Conservation (phyloP, 208 protist genomes). For the Entamoeba moshkovskii region DNA sequence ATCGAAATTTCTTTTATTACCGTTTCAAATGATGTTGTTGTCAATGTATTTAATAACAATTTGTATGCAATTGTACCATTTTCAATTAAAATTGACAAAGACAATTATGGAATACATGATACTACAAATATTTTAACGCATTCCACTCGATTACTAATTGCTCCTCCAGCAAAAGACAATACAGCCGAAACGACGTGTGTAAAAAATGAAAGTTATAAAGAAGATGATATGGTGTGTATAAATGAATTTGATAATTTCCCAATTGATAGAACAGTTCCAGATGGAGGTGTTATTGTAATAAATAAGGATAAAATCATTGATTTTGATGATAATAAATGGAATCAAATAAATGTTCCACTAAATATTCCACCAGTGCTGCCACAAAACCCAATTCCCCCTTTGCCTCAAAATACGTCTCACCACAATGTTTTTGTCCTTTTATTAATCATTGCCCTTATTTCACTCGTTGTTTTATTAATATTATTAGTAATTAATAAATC, state of each 20-base stretch:
- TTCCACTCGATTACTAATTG: not conserved
- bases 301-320: not conserved
- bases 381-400: not conserved
- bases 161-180: not conserved
- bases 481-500: not conserved
- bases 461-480: not conserved
- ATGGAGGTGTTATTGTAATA: not conserved
- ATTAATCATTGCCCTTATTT: not conserved
- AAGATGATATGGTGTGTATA: not conserved
- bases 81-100: not conserved
- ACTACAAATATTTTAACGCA: not conserved
- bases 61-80: not conserved
- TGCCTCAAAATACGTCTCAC: not conserved
- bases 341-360: not conserved
- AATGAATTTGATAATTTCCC: not conserved
- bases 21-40: not conserved
- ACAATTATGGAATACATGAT: not conserved
- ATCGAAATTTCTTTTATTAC: not conserved
- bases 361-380: not conserved
- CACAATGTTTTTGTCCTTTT: not conserved
- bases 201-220: not conserved
- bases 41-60: not conserved
- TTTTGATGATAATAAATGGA: not conserved
- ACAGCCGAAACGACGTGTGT: not conserved
- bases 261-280: not conserved